Conservation (phyloP, 257 asterid species). For the Salvia hispanica region DNA sequence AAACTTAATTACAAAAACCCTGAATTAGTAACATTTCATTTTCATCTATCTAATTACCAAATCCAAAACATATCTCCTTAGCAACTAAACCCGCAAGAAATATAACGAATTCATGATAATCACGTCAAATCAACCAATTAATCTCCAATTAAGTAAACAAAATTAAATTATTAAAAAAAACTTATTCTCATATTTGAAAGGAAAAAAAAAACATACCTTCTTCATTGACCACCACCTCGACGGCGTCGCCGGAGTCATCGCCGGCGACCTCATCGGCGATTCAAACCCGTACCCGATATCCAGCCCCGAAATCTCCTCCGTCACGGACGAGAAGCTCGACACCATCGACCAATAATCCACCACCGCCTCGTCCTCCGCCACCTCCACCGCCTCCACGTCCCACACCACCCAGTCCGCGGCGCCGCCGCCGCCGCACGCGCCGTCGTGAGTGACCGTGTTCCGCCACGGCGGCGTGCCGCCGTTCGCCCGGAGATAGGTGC, state of each 20-base stretch:
- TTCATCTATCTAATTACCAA: not conserved
- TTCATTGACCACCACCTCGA: constrained; percentile 47
- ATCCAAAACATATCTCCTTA: no score
- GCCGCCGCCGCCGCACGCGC: constrained; percentile 47
- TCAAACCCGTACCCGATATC: constrained; percentile 48
- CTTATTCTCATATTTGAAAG: constrained; percentile 26
- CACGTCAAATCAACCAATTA: not conserved
- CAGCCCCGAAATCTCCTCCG: constrained; percentile 74
- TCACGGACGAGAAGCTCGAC: constrained; percentile 70
- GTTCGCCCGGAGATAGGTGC: constrained; percentile 77
- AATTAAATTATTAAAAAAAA: not conserved
- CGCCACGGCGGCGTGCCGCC: constrained; percentile 99
- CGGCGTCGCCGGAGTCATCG: constrained; percentile 46
- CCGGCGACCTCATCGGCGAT: constrained; percentile 53
- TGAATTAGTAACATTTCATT: not conserved
- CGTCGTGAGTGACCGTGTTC: constrained; percentile 79
- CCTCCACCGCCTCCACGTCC: constrained; percentile 74
- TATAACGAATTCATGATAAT: constrained; percentile 1
- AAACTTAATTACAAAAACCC: not conserved
- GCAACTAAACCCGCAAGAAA: not conserved
- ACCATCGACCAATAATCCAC: constrained; percentile 72
- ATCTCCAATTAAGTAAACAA: not conserved
- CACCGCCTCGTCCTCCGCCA: constrained; percentile 68
- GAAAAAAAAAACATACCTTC: constrained; percentile 57
- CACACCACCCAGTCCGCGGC: constrained; percentile 70